A percentile compares a stretch with the other conserved stretches of the same genome.
Conservation (phyloP, 2,329 filamentous ascomycete genomes). For the Fusarium liriodendri region DNA sequence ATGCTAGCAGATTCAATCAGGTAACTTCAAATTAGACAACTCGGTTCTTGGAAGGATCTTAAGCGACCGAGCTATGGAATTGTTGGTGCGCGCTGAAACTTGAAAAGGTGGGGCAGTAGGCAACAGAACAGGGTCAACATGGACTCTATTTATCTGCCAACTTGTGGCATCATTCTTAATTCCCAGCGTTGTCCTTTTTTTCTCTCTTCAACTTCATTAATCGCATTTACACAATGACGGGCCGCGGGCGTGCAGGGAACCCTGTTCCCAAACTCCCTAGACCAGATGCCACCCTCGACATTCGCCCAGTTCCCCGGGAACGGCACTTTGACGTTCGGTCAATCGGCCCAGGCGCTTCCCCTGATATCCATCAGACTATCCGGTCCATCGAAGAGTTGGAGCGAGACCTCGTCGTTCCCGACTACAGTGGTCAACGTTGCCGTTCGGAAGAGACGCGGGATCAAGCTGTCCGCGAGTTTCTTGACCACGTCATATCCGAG, state of each 20-base stretch:
- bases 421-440: background rate
- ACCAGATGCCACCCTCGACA: background rate
- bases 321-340: background rate
- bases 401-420: background rate
- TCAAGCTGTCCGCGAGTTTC: background rate
- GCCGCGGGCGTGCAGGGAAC: background rate
- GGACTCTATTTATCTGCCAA: background rate
- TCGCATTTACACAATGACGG: background rate
- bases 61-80: background rate
- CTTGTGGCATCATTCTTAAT: background rate
- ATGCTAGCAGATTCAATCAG: background rate
- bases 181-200: background rate
- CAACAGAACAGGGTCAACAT: background rate
- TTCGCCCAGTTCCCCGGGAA: background rate
- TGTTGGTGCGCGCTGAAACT: background rate
- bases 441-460: background rate
- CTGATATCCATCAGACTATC: background rate
- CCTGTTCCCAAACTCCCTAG: background rate
- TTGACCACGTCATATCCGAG: background rate
- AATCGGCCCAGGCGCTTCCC: background rate
- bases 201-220: background rate
- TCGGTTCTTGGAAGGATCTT: background rate
- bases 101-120: background rate
- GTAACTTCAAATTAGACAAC: too few species aligned
- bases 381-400: background rate